A percentile compares a stretch with the other conserved stretches of the same genome.
Conservation (phyloP, 495 filamentous ascomycete species). For the Neurospora terricola region DNA sequence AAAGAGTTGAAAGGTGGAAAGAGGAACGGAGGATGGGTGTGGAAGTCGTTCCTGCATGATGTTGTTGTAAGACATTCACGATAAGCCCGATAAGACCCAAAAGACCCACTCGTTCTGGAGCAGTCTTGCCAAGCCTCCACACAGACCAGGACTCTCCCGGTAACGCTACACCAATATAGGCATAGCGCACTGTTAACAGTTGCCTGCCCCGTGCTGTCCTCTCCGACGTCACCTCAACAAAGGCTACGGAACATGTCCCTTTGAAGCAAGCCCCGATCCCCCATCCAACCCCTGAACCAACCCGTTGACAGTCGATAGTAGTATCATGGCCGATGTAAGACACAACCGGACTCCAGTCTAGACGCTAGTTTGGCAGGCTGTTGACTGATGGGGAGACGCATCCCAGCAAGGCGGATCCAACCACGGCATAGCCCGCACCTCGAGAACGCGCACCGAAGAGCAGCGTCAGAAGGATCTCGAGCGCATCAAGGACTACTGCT, state of each 20-base stretch:
- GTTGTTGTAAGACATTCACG: not conserved
- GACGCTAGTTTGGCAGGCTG: not conserved
- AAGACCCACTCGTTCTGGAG: not conserved
- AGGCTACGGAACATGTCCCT: not conserved
- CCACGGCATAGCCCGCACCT: conserved; percentile 61
- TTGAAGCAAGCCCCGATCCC: not conserved
- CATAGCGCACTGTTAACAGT: not conserved
- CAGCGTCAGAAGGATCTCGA: conserved; percentile 57
- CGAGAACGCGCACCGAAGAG: conserved; percentile 52
- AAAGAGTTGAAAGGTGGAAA: not conserved
- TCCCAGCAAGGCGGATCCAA: conserved; percentile 31
- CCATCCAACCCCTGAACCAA: not conserved
- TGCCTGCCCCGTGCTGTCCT: not conserved
- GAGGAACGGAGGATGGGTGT: not conserved
- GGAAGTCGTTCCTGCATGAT: not conserved
- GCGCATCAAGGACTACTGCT: conserved; percentile 69
- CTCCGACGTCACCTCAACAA: conserved; percentile 2
- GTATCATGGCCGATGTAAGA: conserved; percentile 20
- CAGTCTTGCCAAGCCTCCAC: not conserved
- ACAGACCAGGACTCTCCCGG: not conserved
- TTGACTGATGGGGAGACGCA: conserved; percentile 20
- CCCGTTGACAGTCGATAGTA: not conserved
- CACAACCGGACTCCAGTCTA: not conserved
- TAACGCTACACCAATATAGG: not conserved
- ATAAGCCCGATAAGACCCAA: too few species aligned